Evolutionary conservation across 208 protist genomes (phyloP).

Genomic region (Crithidia acanthocephali): DNA sequence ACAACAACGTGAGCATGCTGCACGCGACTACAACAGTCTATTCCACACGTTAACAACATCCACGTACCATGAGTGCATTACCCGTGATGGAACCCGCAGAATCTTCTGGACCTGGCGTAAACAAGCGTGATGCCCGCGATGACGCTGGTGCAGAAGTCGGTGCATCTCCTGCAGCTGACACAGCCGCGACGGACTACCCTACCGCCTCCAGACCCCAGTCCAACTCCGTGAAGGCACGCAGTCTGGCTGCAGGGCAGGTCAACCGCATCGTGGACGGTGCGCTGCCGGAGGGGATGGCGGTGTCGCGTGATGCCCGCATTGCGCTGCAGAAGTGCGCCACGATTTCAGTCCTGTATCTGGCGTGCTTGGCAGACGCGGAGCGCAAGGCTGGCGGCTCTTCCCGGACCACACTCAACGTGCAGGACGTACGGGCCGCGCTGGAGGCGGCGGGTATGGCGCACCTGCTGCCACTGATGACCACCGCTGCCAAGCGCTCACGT

Average conservation of each 20-base stretch:
- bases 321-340: constrained; percentile 84
- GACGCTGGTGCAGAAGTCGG: not conserved
- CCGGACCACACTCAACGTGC: constrained; percentile 62
- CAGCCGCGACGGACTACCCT: not conserved
- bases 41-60: no score
- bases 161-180: not conserved
- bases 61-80: no score
- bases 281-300: constrained; percentile 65
- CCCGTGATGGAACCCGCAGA: not conserved
- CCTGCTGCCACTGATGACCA: constrained; percentile 59
- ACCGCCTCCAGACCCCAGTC: not conserved
- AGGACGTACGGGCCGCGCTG: constrained; percentile 71
- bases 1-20: no score
- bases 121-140: not conserved
- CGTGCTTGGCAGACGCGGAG: constrained; percentile 75
- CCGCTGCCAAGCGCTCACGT: constrained; percentile 51
- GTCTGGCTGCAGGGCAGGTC: constrained; percentile 80
- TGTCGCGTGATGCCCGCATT: constrained; percentile 68
- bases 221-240: constrained; percentile 22
- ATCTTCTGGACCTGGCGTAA: not conserved
- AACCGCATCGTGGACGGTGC: constrained; percentile 59
- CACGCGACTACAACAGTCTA: no score
- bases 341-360: constrained; percentile 69
- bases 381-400: constrained; percentile 43
- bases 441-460: constrained; percentile 76